phyloP scores from a whole-genome alignment of 2,329 filamentous ascomycete genomes.

The Exophiala bonariae region DNA sequence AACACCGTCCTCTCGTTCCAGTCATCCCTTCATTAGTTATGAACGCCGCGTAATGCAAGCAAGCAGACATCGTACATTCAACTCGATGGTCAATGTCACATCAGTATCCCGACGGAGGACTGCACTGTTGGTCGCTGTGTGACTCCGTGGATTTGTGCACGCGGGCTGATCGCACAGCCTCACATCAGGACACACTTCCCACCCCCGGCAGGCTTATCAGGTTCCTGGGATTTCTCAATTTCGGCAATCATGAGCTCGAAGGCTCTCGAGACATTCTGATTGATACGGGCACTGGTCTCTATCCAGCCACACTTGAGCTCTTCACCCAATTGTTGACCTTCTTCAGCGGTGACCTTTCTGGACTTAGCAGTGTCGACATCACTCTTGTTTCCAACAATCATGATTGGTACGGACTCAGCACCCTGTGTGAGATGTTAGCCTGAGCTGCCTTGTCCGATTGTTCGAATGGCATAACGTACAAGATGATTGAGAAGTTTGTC shows the following conservation, averaged over 20 bases:
- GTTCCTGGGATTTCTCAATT: constrained; percentile 92
- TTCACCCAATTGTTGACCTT: constrained; percentile 80
- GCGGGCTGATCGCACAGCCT: constrained; percentile 23
- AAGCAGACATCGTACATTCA: too few species aligned
- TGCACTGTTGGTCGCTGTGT: too few species aligned
- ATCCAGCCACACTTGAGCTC: constrained; percentile 92
- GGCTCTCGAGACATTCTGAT: constrained; percentile 87
- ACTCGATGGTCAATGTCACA: too few species aligned
- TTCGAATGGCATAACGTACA: constrained; percentile 51
- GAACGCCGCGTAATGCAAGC: too few species aligned
- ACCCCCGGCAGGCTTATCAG: constrained; percentile 75
- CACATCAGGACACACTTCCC: constrained; percentile 88
- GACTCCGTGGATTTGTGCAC: too few species aligned
- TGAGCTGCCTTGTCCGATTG: background rate
- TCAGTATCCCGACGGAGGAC: too few species aligned
- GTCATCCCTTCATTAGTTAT: too few species aligned
- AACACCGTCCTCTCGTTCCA: too few species aligned
- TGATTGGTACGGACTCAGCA: constrained; percentile 86
- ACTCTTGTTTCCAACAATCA: constrained; percentile 96
- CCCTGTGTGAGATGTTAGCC: constrained; percentile 57
- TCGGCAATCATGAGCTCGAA: constrained; percentile 94
- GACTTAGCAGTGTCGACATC: constrained; percentile 83
- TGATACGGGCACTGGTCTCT: constrained; percentile 89
- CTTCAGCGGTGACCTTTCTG: constrained; percentile 82
- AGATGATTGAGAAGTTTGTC: constrained; percentile 98